Evolutionary conservation across 768 basidiomycete genomes (phyloP), one percentile per base, ranked within the genome.

Genomic region (Russula vinacea): DNA sequence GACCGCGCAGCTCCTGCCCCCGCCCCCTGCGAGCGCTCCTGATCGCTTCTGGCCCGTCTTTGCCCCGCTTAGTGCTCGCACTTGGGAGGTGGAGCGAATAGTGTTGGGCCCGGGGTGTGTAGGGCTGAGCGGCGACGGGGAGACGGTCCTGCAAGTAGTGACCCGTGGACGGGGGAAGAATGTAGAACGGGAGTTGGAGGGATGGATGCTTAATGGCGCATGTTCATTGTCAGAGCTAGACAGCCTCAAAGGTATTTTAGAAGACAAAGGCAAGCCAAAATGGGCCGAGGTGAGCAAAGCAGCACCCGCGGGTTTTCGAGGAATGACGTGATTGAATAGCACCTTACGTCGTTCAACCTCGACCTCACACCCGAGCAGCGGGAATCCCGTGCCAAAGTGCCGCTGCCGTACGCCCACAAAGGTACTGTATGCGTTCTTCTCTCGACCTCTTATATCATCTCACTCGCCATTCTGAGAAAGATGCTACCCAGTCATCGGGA

Each of bases 401-500:
- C 92, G 16, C 76, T 98, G 42, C 96, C 96, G 3, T 99, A 97
- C 71, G 90, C 82, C 2, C 94, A 95, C 71, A 86, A 91, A 78
- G 92, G 92, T 84, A 70, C 68, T 29, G 26, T 26, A 50, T 50
- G 26, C 51, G 60, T n/a, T 35, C 26, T 61, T 45, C 2, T 3
- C 59, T 39, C 22, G 39, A 49, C 58, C 11, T n/a, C 17, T 58
- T n/a, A 32, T 14, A 83, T 81, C 79, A 10, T 76, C 78, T 70
- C 69, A 58, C 71, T 5, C 26, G 58, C 7, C 70, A 70, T 53
- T 75, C 66, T 39, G 66, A 65, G 49, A 40, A 40, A 60, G 17
- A 58, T 37, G 44, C 68, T 49, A 66, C 65, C 16, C 69, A 73
- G 32, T 78, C 58, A 17, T 49, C 66, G n/a, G 72, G 79, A 11